phyloP scores from a whole-genome alignment of 768 basidiomycete genomes.

The Stropharia rugosoannulata region DNA sequence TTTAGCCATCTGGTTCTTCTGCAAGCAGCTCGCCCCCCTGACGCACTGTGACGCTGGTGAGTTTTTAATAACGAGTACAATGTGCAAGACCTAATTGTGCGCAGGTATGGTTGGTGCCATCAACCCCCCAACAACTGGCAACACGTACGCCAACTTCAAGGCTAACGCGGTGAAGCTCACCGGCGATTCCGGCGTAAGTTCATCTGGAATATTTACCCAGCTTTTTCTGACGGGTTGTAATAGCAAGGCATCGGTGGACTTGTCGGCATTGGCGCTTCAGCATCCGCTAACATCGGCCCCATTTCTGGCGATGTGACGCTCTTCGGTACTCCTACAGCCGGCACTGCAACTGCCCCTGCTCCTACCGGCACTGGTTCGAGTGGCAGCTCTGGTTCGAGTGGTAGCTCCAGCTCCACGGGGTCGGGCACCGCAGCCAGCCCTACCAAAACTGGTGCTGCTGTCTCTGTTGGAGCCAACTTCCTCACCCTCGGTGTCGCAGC shows the following conservation, averaged over 20 bases:
- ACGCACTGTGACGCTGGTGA: conserved; percentile 41
- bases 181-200: conserved; percentile 32
- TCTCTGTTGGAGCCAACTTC: conserved; percentile 9
- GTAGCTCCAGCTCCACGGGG: neutral
- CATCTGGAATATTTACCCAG: neutral
- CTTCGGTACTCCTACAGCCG: conserved; percentile 19
- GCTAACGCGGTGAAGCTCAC: conserved; percentile 27
- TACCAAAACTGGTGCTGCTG: conserved; percentile 7
- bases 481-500: conserved; percentile 12
- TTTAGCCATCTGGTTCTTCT: conserved; percentile 59
- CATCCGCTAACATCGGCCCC: conserved; percentile 42
- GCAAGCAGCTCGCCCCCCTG: conserved; percentile 41
- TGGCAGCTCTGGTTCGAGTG: neutral
- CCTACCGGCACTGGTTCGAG: conserved; percentile 5
- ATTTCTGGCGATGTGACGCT: conserved; percentile 30
- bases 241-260: conserved; percentile 43
- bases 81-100: neutral
- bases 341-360: conserved; percentile 16
- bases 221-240: neutral
- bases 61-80: neutral
- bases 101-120: conserved; percentile 51
- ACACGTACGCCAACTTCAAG: conserved; percentile 38
- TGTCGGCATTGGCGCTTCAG: conserved; percentile 47
- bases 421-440: neutral
- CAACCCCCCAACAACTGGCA: conserved; percentile 47